Evolutionary conservation across 805 yeast species (phyloP).

Genomic region (Suhomyces canberraensis): DNA sequence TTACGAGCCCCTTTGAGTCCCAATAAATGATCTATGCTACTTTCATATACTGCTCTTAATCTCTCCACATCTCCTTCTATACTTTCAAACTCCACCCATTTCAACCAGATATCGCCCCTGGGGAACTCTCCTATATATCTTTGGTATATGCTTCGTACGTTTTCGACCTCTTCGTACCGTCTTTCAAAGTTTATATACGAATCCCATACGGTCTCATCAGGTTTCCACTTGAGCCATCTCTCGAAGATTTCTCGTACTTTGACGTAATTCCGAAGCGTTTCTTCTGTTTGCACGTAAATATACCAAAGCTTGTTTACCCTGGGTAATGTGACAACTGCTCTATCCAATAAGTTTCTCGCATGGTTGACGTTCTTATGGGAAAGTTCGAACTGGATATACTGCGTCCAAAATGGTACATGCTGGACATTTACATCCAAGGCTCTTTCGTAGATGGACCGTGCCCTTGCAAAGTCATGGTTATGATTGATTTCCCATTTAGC

Average conservation of each 20-base stretch:
- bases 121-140: slow-evolving; percentile 49
- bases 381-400: slow-evolving; percentile 77
- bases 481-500: slow-evolving; percentile 79
- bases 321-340: slow-evolving; percentile 75
- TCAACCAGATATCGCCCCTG: slow-evolving; percentile 57
- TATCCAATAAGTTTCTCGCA: slow-evolving; percentile 78
- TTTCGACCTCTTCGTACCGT: slow-evolving; percentile 54
- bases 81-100: slow-evolving; percentile 71
- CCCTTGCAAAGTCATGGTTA: slow-evolving; percentile 74
- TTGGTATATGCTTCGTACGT: slow-evolving; percentile 57
- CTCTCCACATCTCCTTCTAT: slow-evolving; percentile 34
- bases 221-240: slow-evolving; percentile 81
- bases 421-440: slow-evolving; percentile 74
- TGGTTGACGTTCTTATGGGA: slow-evolving; percentile 73
- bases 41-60: slow-evolving; percentile 62
- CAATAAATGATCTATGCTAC: slow-evolving; percentile 54
- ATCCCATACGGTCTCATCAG: slow-evolving; percentile 65
- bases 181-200: slow-evolving; percentile 71
- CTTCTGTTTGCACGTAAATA: slow-evolving; percentile 78
- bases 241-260: slow-evolving; percentile 67
- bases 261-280: slow-evolving; percentile 59
- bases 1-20: slow-evolving; percentile 6
- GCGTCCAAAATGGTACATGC: slow-evolving; percentile 80
- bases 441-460: slow-evolving; percentile 84
- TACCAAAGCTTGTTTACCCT: slow-evolving; percentile 85